Evolutionary conservation across 768 basidiomycete species (phyloP).

Genomic region (Agaricus subrufescens): DNA sequence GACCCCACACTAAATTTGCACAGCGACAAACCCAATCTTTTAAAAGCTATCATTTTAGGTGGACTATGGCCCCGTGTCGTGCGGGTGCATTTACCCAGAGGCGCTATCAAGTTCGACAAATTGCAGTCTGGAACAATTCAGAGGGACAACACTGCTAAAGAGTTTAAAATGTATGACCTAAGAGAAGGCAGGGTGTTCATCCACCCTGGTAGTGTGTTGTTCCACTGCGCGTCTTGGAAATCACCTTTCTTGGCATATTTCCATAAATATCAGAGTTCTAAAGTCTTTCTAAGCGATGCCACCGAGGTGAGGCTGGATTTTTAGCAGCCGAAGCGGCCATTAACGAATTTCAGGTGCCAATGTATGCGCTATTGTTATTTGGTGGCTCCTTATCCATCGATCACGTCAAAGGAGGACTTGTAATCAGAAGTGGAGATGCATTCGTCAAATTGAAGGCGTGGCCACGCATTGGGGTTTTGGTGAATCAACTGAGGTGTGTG

Average conservation of each 20-base stretch:
- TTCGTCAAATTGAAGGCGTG: constrained; percentile 68
- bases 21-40: constrained; percentile 61
- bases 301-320: constrained; percentile 57
- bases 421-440: constrained; percentile 48
- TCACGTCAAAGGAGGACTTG: constrained; percentile 75
- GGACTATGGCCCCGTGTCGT: constrained; percentile 86
- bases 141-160: constrained; percentile 78
- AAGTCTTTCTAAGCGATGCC: constrained; percentile 82
- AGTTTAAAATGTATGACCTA: constrained; percentile 80
- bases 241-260: constrained; percentile 82
- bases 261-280: constrained; percentile 74
- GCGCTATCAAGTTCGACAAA: constrained; percentile 79
- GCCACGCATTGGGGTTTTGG: constrained; percentile 88
- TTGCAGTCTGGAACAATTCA: constrained; percentile 80
- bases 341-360: constrained; percentile 53
- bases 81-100: constrained; percentile 66
- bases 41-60: constrained; percentile 82
- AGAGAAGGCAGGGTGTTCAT: constrained; percentile 65
- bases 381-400: constrained; percentile 78
- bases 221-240: constrained; percentile 67
- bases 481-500: constrained; percentile 75
- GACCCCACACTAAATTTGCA: constrained; percentile 58
- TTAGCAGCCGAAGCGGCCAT: background rate
- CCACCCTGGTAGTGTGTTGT: constrained; percentile 80
- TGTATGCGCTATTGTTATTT: constrained; percentile 83